phyloP scores from a whole-genome alignment of 2,329 filamentous ascomycete species.

The Talaromyces pinophilus region DNA sequence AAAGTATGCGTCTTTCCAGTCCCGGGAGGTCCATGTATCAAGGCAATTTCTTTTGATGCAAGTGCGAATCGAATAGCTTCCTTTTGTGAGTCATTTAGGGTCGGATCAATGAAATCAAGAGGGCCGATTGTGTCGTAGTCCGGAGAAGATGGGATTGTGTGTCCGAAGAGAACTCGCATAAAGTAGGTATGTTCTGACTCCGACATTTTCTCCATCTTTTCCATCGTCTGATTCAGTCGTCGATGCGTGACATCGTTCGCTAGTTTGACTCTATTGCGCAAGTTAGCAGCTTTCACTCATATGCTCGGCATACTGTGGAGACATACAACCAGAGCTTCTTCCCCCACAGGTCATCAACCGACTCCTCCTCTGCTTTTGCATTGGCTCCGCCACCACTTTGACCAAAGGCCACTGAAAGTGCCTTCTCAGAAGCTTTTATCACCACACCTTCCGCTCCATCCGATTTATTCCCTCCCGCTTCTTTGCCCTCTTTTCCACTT shows the following conservation, averaged over 20 bases:
- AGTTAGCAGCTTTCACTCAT: background rate
- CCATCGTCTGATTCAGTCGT: conserved; percentile 67
- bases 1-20: conserved; percentile 97
- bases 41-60: conserved; percentile 74
- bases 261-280: conserved; percentile 58
- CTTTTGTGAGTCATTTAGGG: conserved; percentile 63
- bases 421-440: conserved; percentile 46
- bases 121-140: conserved; percentile 50
- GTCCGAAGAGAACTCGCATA: conserved; percentile 63
- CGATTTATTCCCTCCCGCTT: conserved; percentile 33
- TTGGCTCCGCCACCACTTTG: conserved; percentile 37
- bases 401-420: conserved; percentile 49
- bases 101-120: conserved; percentile 57
- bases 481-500: conserved; percentile 34
- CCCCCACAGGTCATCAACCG: conserved; percentile 53
- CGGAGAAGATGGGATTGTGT: conserved; percentile 54
- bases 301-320: conserved; percentile 36
- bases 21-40: conserved; percentile 93
- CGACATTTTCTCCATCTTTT: conserved; percentile 56
- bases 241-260: conserved; percentile 68
- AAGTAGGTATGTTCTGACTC: conserved; percentile 59
- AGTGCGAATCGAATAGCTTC: conserved; percentile 77
- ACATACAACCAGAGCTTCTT: conserved; percentile 66
- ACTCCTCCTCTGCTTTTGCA: conserved; percentile 45
- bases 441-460: conserved; percentile 50